Conservation (phyloP, 805 yeast species). For the Candida pseudofarinosa region DNA sequence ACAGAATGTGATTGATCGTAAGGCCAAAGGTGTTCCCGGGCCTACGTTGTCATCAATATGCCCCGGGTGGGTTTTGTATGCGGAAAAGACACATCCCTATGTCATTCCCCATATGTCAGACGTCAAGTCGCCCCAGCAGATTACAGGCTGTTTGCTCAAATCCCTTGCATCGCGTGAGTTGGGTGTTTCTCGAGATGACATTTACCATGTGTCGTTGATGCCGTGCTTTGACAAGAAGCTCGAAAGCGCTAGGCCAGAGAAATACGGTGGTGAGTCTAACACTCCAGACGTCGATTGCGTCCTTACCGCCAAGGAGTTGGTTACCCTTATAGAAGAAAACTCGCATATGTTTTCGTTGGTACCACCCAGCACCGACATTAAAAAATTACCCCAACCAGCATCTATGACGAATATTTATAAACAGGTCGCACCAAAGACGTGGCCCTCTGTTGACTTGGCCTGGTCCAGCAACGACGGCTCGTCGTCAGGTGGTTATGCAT, state of each 20-base stretch:
- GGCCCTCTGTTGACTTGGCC: conserved; percentile 57
- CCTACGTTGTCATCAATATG: conserved; percentile 74
- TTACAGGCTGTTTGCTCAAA: conserved; percentile 79
- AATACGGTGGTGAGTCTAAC: conserved; percentile 16
- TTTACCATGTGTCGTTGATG: conserved; percentile 87
- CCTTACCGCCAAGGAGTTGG: conserved; percentile 82
- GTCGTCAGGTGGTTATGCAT: conserved; percentile 86
- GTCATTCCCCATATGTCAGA: conserved; percentile 65
- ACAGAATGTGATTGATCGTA: conserved; percentile 42
- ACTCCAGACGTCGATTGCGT: conserved; percentile 83
- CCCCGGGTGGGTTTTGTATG: conserved; percentile 96
- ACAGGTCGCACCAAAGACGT: conserved; percentile 48
- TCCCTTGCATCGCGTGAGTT: conserved; percentile 34
- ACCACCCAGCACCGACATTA: conserved; percentile 7
- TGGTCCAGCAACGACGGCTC: conserved; percentile 81
- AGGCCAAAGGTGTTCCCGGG: conserved; percentile 19
- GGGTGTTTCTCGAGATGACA: conserved; percentile 26
- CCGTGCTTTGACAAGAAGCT: conserved; percentile 96
- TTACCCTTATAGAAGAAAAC: conserved; percentile 64
- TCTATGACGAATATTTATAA: conserved; percentile 17
- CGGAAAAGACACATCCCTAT: conserved; percentile 92
- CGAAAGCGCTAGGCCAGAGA: conserved; percentile 86
- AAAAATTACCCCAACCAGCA: conserved; percentile 7
- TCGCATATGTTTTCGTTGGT: conserved; percentile 30
- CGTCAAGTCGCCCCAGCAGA: conserved; percentile 89